Evolutionary conservation across 2,329 filamentous ascomycete genomes (phyloP).

Genomic region (Helminthosporium solani): DNA sequence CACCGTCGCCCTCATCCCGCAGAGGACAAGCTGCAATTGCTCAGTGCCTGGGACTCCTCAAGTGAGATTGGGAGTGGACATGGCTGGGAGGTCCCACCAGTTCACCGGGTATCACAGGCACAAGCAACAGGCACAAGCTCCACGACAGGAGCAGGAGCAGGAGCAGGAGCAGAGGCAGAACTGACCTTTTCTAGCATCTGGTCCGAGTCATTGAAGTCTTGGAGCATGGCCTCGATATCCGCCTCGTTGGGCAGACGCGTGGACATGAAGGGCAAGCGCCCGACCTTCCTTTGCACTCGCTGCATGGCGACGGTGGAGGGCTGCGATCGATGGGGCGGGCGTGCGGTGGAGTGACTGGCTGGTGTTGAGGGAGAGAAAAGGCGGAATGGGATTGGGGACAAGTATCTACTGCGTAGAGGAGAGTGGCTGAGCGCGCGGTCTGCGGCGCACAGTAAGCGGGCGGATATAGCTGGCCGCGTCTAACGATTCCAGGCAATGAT

Average conservation of each 20-base stretch:
- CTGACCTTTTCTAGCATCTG: conserved; percentile 69
- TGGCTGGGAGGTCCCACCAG: conserved; percentile 10
- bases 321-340: background rate
- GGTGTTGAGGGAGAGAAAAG: background rate
- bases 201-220: conserved; percentile 72
- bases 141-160: background rate
- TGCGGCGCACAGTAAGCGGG: background rate
- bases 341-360: background rate
- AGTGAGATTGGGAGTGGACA: background rate
- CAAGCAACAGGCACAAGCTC: conserved; percentile 6
- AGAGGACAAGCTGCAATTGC: background rate
- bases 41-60: background rate
- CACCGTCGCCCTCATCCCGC: no score
- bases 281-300: conserved; percentile 58
- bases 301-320: conserved; percentile 56
- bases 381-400: background rate
- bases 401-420: background rate
- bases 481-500: conserved; percentile 1
- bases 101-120: background rate
- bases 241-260: conserved; percentile 63
- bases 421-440: background rate
- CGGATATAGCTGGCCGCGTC: background rate
- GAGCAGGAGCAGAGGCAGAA: conserved; percentile 6
- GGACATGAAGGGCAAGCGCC: conserved; percentile 3
- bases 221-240: conserved; percentile 71